A percentile compares a stretch with the other conserved stretches of the same genome.
Evolutionary conservation across 495 filamentous ascomycete genomes (phyloP).

Genomic region (Aspergillus nidulans): DNA sequence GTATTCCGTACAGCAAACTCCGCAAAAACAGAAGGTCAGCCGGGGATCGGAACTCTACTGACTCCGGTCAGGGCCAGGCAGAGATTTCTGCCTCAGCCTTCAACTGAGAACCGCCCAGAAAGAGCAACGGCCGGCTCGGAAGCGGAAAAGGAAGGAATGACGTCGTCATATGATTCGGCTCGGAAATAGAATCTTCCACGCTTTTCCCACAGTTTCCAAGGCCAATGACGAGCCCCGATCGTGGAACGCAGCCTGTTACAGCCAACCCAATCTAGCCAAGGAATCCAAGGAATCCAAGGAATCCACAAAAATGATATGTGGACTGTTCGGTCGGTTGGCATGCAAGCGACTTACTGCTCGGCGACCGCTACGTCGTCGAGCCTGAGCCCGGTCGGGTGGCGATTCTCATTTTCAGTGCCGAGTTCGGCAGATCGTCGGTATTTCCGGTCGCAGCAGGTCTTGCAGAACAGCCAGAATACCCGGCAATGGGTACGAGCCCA

Average conservation of each 20-base stretch:
- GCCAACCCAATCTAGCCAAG: slow-evolving; percentile 3
- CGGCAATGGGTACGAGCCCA: too few relatives aligned
- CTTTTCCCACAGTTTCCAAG: not conserved
- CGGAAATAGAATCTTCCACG: not conserved
- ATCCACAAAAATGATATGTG: too few relatives aligned
- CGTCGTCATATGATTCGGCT: not conserved
- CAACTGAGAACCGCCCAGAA: not conserved
- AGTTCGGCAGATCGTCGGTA: not conserved
- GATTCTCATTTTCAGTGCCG: not conserved
- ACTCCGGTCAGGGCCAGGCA: not conserved
- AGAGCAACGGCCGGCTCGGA: not conserved
- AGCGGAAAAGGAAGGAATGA: not conserved
- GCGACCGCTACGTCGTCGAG: not conserved
- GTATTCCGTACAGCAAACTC: too few relatives aligned
- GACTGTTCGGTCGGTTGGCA: slow-evolving; percentile 7
- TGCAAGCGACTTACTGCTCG: not conserved
- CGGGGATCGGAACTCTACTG: not conserved
- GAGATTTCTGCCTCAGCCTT: not conserved
- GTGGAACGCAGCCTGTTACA: not conserved
- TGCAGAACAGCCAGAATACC: too few relatives aligned
- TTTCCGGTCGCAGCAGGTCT: not conserved
- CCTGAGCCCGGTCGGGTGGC: slow-evolving; percentile 12
- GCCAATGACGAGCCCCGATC: not conserved
- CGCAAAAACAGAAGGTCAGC: not conserved
- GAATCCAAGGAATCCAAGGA: slow-evolving; percentile 14